A percentile compares a stretch with the other conserved stretches of the same genome.
These are phyloP conservation scores for Globisporangium okanoganense DNA, from an alignment of 352 stramenopile species.

Conservation along the genomic window DNA sequence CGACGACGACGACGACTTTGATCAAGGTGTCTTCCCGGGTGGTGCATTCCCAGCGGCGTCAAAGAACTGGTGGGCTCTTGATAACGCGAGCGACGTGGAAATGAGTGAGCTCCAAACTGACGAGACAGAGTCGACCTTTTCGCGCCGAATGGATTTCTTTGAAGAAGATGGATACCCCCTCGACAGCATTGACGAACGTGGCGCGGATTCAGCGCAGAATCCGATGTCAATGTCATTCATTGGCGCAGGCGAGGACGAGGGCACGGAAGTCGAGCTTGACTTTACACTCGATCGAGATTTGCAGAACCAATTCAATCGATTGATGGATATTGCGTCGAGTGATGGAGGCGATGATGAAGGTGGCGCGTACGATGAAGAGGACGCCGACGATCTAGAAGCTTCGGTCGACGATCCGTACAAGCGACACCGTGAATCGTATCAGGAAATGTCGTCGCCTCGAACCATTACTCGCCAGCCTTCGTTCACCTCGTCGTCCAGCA, in stretches of 20 bases:
- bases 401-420: slow-evolving; percentile 10
- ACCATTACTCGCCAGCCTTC: slow-evolving; percentile 45
- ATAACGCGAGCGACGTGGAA: slow-evolving; percentile 51
- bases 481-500: slow-evolving; percentile 56
- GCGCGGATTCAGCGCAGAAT: slow-evolving; percentile 26
- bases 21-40: slow-evolving; percentile 36
- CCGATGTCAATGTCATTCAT: slow-evolving; percentile 84
- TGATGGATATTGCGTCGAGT: slow-evolving; percentile 66
- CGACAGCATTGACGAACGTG: slow-evolving; percentile 9
- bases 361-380: background rate
- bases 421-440: slow-evolving; percentile 16
- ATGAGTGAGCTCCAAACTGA: slow-evolving; percentile 77
- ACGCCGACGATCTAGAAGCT: slow-evolving; percentile 1
- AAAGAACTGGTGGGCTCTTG: slow-evolving; percentile 75
- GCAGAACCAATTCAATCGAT: slow-evolving; percentile 60
- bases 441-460: slow-evolving; percentile 39
- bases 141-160: slow-evolving; percentile 50
- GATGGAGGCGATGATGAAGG: slow-evolving; percentile 18
- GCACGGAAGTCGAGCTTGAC: slow-evolving; percentile 81
- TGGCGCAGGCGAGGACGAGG: slow-evolving; percentile 57
- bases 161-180: slow-evolving; percentile 34
- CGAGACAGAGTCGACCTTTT: slow-evolving; percentile 67
- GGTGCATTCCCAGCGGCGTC: slow-evolving; percentile 55
- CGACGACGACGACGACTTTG: slow-evolving; percentile 39
- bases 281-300: slow-evolving; percentile 72